These are phyloP conservation scores for Eucalyptus erythrocorys DNA, from an alignment of 345 rosid species.

Conservation along the genomic window DNA sequence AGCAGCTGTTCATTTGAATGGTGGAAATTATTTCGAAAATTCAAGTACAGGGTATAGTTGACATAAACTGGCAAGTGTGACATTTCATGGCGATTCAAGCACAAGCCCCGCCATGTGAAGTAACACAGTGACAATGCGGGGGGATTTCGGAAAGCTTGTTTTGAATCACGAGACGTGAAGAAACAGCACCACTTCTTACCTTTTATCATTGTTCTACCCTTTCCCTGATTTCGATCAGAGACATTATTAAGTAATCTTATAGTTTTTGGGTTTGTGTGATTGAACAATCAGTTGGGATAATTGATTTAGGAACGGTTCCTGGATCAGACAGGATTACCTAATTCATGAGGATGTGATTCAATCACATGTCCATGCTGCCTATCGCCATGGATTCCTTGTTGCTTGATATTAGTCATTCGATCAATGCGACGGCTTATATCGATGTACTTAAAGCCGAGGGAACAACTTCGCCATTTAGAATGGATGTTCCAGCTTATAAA, in stretches of 20 bases:
- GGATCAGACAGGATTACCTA: not conserved
- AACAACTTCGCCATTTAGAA: not conserved
- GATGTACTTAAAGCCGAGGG: not conserved
- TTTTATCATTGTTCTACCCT: not conserved
- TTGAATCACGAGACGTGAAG: not conserved
- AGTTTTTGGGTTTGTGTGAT: not conserved
- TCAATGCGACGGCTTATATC: not conserved
- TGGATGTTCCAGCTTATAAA: not conserved
- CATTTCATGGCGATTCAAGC: not conserved
- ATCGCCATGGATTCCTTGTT: not conserved
- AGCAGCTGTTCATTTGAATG: not conserved
- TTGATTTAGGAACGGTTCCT: not conserved
- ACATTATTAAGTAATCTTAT: not conserved
- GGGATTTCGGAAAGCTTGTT: not conserved
- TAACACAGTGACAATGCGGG: not conserved
- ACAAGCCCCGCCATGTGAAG: not conserved
- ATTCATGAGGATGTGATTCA: not conserved
- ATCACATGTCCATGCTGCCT: not conserved
- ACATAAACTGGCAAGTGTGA: not conserved
- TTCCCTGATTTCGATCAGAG: not conserved
- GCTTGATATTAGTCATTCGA: not conserved
- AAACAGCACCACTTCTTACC: not conserved
- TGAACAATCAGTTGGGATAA: not conserved
- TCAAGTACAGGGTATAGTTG: not conserved
- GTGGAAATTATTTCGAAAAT: not conserved